Percentiles rank a stretch among this genome's conserved stretches.
phyloP scores from a whole-genome alignment of 192 early-diverging fungal genomes.

The Coemansia sp. region DNA sequence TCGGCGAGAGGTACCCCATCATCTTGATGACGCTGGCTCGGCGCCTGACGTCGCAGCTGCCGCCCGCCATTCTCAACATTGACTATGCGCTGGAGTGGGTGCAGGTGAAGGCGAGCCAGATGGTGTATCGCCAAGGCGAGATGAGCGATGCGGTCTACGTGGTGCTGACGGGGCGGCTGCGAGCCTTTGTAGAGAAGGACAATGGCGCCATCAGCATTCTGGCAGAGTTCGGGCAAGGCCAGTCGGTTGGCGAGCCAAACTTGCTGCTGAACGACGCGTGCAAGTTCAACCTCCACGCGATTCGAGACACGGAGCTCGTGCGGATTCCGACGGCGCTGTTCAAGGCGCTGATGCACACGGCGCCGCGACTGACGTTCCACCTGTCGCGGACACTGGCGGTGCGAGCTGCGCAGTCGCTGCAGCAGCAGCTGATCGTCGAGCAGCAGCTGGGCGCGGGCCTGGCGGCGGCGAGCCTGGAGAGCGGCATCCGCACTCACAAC shows the following conservation, averaged over 20 bases:
- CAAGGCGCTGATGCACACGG: conserved; percentile 82
- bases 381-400: conserved; percentile 89
- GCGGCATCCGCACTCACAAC: conserved; percentile 77
- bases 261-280: conserved; percentile 76
- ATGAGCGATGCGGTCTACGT: conserved; percentile 89
- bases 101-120: conserved; percentile 91
- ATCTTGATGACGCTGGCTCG: conserved; percentile 87
- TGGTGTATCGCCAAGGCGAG: conserved; percentile 88
- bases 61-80: conserved; percentile 80
- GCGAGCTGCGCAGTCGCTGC: conserved; percentile 60
- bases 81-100: conserved; percentile 94
- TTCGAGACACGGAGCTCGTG: conserved; percentile 95
- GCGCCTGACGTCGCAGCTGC: conserved; percentile 78
- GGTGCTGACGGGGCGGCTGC: conserved; percentile 91
- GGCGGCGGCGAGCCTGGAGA: conserved; percentile 8
- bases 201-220: conserved; percentile 78
- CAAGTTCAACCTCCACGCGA: conserved; percentile 92
- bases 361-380: conserved; percentile 92
- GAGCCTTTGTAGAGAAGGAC: conserved; percentile 75
- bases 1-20: conserved; percentile 84
- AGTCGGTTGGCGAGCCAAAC: conserved; percentile 95
- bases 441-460: conserved; percentile 1
- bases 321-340: conserved; percentile 96
- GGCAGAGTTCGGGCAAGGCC: conserved; percentile 93
- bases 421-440: conserved; percentile 23